Evolutionary conservation across 257 asterid genomes (phyloP).

Genomic region (Solanum stenotomum): DNA sequence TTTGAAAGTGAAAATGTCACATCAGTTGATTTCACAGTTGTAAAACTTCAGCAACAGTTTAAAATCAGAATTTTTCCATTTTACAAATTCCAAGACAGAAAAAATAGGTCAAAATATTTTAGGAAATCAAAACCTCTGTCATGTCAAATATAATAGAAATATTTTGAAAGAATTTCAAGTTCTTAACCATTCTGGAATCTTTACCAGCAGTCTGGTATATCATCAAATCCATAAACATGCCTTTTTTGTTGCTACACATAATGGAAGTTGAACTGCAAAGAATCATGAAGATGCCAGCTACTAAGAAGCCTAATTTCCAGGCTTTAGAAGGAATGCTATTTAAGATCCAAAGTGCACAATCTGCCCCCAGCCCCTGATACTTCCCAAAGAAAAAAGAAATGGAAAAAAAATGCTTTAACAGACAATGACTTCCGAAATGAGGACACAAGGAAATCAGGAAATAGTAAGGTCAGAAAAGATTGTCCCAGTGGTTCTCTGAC

Average conservation of each 20-base stretch:
- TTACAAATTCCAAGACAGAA: not conserved
- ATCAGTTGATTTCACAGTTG: not conserved
- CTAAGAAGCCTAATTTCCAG: not conserved
- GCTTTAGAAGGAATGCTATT: not conserved
- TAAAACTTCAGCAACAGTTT: not conserved
- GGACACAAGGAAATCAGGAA: not conserved
- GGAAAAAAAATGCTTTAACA: not conserved
- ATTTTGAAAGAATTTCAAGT: not conserved
- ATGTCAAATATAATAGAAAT: not conserved
- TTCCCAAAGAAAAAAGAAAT: not conserved
- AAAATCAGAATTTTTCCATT: not conserved
- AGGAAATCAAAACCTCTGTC: not conserved
- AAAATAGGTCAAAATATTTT: not conserved
- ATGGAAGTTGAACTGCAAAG: not conserved
- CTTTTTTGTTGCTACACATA: not conserved
- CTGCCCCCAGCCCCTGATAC: not conserved
- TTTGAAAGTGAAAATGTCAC: not conserved
- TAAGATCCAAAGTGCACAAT: not conserved
- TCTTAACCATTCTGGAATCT: not conserved
- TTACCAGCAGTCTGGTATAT: not conserved
- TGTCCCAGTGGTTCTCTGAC: not conserved
- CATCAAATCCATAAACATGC: not conserved
- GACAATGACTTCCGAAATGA: not conserved
- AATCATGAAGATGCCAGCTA: not conserved
- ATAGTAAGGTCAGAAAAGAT: not conserved